These are phyloP conservation scores for Spizellomyces punctatus DNA, from an alignment of 192 early-diverging fungal genomes.

Conservation along the genomic window DNA sequence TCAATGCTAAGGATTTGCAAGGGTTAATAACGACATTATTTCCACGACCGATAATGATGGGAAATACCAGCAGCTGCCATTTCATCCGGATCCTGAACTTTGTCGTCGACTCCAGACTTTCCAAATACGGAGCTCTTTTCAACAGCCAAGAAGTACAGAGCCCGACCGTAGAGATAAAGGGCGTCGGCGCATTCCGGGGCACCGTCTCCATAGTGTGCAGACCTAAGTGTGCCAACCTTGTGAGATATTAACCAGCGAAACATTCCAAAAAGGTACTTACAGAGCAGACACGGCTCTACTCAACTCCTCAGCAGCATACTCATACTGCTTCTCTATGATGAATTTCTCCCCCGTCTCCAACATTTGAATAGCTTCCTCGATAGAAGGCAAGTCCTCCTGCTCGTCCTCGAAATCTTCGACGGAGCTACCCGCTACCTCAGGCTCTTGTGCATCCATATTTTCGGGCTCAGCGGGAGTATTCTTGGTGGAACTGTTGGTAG, in stretches of 20 bases:
- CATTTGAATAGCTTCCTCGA: slow-evolving; percentile 19
- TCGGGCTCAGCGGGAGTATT: too few relatives aligned
- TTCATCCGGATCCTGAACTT: slow-evolving; percentile 3
- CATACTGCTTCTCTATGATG: slow-evolving; percentile 15
- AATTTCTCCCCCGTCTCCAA: slow-evolving; percentile 6
- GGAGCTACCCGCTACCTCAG: background rate
- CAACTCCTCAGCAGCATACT: slow-evolving; percentile 9
- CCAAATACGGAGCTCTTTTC: slow-evolving; percentile 29
- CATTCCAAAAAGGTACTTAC: slow-evolving; percentile 2
- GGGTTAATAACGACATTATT: background rate
- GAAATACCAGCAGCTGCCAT: slow-evolving; percentile 16
- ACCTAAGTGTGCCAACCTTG: background rate
- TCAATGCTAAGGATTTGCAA: slow-evolving; percentile 7
- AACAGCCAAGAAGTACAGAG: slow-evolving; percentile 22
- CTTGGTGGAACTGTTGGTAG: too few relatives aligned
- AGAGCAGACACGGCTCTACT: slow-evolving; percentile 19
- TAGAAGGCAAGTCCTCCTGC: background rate
- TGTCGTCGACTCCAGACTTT: background rate
- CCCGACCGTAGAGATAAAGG: slow-evolving; percentile 23
- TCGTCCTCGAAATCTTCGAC: slow-evolving; percentile 1
- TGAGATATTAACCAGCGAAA: background rate
- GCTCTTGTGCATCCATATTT: too few relatives aligned
- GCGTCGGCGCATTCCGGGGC: slow-evolving; percentile 28
- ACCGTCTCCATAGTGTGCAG: slow-evolving; percentile 28
- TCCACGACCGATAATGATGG: too few relatives aligned